Evolutionary conservation across 1,284 basidiomycete species (phyloP).

Genomic region (Rhizoctonia solani): DNA sequence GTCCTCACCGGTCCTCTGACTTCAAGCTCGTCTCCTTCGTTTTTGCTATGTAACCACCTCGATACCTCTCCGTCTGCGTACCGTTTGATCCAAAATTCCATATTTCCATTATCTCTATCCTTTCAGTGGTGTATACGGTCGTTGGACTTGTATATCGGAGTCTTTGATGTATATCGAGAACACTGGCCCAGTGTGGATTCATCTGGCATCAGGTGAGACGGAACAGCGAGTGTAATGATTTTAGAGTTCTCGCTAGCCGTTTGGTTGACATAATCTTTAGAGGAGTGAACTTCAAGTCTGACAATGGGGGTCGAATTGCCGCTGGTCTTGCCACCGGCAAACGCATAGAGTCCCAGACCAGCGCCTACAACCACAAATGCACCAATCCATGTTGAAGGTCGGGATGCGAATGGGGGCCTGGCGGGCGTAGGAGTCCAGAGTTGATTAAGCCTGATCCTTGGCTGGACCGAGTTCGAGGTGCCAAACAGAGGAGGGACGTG

Average conservation of each 20-base stretch:
- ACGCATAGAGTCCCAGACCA: conserved; percentile 20
- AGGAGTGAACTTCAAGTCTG: conserved; percentile 64
- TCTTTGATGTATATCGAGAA: conserved; percentile 83
- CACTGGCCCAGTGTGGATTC: conserved; percentile 52
- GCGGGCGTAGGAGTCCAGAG: not conserved
- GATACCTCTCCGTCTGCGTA: conserved; percentile 81
- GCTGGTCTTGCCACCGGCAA: not conserved
- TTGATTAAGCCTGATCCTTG: not conserved
- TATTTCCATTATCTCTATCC: conserved; percentile 67
- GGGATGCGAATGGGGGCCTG: not conserved
- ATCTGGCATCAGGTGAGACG: conserved; percentile 50
- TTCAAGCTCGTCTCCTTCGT: conserved; percentile 66
- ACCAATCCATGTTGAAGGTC: not conserved
- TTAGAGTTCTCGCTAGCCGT: conserved; percentile 58
- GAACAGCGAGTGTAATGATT: conserved; percentile 63
- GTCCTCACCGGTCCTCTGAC: conserved; percentile 78
- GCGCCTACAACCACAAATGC: conserved; percentile 2
- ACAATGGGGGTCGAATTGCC: conserved; percentile 49
- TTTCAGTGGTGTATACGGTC: conserved; percentile 79
- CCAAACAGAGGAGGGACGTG: not conserved
- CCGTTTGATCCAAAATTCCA: conserved; percentile 72
- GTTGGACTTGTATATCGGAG: conserved; percentile 85
- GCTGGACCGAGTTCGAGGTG: not conserved
- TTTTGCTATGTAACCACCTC: conserved; percentile 75
- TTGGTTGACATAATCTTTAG: conserved; percentile 60